These are phyloP conservation scores for Podaxis pistillaris DNA, from an alignment of 768 basidiomycete genomes.

Conservation along the genomic window DNA sequence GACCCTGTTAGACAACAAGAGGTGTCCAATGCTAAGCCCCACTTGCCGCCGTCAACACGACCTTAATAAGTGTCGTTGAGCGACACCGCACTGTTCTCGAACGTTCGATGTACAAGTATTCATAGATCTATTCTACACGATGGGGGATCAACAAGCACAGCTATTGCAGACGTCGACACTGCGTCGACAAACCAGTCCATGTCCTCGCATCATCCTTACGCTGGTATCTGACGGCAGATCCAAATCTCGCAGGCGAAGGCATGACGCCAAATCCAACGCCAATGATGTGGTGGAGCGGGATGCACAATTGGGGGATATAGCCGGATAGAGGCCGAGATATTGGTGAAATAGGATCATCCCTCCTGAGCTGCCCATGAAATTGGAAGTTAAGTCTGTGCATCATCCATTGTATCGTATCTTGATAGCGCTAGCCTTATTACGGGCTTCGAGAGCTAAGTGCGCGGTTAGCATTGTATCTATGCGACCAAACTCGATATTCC, in stretches of 20 bases:
- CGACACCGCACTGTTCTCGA: no score
- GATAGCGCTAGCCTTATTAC: slow-evolving; percentile 63
- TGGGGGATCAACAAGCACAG: not conserved
- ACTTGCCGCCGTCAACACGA: no score
- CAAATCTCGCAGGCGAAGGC: not conserved
- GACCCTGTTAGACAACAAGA: no score
- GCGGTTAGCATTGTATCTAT: not conserved
- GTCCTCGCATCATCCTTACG: not conserved
- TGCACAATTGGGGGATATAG: not conserved
- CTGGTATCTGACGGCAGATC: slow-evolving; percentile 1
- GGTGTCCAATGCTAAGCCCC: no score
- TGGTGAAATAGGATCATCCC: slow-evolving; percentile 1
- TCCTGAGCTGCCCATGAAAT: not conserved
- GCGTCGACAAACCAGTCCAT: not conserved
- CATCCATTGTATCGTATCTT: slow-evolving; percentile 79
- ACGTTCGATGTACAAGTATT: not conserved
- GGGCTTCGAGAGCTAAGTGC: slow-evolving; percentile 60
- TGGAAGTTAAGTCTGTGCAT: slow-evolving; percentile 16
- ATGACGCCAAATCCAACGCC: not conserved
- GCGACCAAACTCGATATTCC: slow-evolving; percentile 1
- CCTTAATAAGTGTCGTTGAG: no score
- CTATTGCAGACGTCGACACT: not conserved
- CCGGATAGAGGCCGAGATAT: slow-evolving; percentile 2
- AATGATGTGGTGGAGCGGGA: not conserved
- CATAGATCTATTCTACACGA: not conserved